phyloP scores from a whole-genome alignment of 2,329 filamentous ascomycete genomes.

The Trichoderma hamatum region DNA sequence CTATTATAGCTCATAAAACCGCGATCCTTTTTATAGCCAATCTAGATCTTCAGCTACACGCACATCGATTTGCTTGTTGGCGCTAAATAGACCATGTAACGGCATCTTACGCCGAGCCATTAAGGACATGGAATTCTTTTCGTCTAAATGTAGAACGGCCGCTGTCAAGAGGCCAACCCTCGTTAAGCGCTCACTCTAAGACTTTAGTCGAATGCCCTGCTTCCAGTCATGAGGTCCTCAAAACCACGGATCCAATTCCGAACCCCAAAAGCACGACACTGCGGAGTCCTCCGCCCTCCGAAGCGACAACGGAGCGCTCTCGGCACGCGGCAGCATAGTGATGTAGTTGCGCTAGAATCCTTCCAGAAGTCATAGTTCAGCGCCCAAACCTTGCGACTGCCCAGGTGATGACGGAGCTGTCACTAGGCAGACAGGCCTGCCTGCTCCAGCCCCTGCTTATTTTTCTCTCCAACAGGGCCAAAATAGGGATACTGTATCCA shows the following conservation, averaged over 20 bases:
- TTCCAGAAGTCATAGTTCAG: constrained; percentile 20
- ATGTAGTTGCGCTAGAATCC: constrained; percentile 22
- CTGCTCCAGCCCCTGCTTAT: not conserved
- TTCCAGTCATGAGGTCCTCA: constrained; percentile 10
- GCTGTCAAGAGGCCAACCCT: not conserved
- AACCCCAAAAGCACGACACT: constrained; percentile 10
- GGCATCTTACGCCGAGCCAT: not conserved
- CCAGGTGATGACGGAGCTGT: constrained; percentile 9
- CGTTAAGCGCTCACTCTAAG: not conserved
- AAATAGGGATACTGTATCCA: constrained; percentile 1
- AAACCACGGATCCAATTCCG: not conserved
- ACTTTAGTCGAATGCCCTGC: constrained; percentile 1
- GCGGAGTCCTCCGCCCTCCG: constrained; percentile 25
- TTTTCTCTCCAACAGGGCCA: not conserved
- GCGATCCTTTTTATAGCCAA: not conserved
- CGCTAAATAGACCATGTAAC: not conserved
- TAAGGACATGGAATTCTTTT: not conserved
- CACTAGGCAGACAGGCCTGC: not conserved
- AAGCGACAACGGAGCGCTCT: constrained; percentile 22
- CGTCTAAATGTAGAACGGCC: not conserved
- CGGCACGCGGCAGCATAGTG: not conserved
- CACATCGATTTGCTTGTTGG: not conserved
- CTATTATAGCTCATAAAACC: not conserved
- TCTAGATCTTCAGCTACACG: not conserved
- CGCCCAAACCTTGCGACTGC: not conserved